phyloP scores from a whole-genome alignment of 495 filamentous ascomycete genomes.

The Aspergillus wentii region DNA sequence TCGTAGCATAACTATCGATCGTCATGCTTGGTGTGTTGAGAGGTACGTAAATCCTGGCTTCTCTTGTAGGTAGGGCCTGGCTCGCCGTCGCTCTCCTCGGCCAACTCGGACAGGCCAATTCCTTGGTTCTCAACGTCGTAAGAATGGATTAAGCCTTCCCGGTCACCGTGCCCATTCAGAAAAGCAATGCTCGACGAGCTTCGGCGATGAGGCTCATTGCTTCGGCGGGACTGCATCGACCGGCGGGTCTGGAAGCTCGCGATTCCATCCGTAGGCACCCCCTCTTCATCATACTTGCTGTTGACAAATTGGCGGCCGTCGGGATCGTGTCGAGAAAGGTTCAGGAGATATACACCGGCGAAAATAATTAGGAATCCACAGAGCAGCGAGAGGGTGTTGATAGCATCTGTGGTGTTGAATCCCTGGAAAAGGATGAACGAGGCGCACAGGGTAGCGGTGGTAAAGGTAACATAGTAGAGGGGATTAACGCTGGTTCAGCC shows the following conservation, averaged over 20 bases:
- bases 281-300: slow-evolving; percentile 60
- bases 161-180: slow-evolving; percentile 49
- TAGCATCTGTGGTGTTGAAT: slow-evolving; percentile 91
- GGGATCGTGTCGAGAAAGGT: slow-evolving; percentile 86
- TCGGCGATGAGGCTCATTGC: slow-evolving; percentile 48
- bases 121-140: slow-evolving; percentile 74
- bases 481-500: slow-evolving; percentile 76
- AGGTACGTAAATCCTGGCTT: slow-evolving; percentile 22
- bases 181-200: slow-evolving; percentile 55
- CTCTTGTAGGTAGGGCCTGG: slow-evolving; percentile 35
- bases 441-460: slow-evolving; percentile 86
- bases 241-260: slow-evolving; percentile 82
- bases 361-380: slow-evolving; percentile 96
- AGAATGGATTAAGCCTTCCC: slow-evolving; percentile 75
- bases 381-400: slow-evolving; percentile 90
- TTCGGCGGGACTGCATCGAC: slow-evolving; percentile 86
- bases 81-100: slow-evolving; percentile 64
- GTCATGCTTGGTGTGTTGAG: slow-evolving; percentile 34
- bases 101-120: slow-evolving; percentile 62
- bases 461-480: slow-evolving; percentile 99
- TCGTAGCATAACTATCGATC: slow-evolving; percentile 31
- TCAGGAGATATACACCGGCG: slow-evolving; percentile 93
- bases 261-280: slow-evolving; percentile 84
- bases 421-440: slow-evolving; percentile 97
- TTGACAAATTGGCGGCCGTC: slow-evolving; percentile 68